Conservation (phyloP, 1,284 basidiomycete species). For the Heterobasidion parviporum region DNA sequence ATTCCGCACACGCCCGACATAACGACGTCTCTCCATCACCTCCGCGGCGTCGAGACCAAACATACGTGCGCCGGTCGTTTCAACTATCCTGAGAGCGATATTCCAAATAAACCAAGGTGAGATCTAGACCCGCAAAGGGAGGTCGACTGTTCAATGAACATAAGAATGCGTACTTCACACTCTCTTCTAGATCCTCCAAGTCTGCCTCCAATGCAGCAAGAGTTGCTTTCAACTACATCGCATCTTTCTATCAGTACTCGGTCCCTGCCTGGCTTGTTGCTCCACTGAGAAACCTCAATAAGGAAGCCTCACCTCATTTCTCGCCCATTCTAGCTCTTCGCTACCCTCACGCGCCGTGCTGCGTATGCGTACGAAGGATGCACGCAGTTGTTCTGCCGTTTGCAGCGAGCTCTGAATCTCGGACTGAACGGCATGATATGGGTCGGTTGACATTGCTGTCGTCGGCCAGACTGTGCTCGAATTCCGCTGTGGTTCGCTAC, state of each 20-base stretch:
- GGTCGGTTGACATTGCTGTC: constrained; percentile 61
- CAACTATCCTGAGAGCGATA: constrained; percentile 52
- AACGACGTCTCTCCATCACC: constrained; percentile 62
- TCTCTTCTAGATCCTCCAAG: constrained; percentile 82
- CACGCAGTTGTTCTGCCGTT: constrained; percentile 56
- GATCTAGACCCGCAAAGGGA: neutral
- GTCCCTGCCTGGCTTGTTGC: neutral
- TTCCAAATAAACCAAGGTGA: neutral
- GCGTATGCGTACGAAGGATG: constrained; percentile 72
- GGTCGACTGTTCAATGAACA: neutral
- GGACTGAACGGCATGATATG: constrained; percentile 73
- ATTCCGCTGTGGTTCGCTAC: too few species aligned
- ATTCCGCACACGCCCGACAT: constrained; percentile 63
- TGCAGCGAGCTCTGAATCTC: constrained; percentile 70
- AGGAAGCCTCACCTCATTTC: constrained; percentile 51
- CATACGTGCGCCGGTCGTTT: constrained; percentile 72
- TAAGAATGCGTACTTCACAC: constrained; percentile 54
- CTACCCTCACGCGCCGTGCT: constrained; percentile 60
- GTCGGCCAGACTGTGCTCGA: neutral
- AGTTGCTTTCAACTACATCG: constrained; percentile 61
- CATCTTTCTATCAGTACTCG: neutral
- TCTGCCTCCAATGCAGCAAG: constrained; percentile 75
- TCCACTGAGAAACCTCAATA: neutral
- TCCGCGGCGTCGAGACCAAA: constrained; percentile 76
- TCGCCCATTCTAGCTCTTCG: constrained; percentile 67